Conservation (phyloP, 2,329 filamentous ascomycete genomes). For the Aureobasidium sp. region DNA sequence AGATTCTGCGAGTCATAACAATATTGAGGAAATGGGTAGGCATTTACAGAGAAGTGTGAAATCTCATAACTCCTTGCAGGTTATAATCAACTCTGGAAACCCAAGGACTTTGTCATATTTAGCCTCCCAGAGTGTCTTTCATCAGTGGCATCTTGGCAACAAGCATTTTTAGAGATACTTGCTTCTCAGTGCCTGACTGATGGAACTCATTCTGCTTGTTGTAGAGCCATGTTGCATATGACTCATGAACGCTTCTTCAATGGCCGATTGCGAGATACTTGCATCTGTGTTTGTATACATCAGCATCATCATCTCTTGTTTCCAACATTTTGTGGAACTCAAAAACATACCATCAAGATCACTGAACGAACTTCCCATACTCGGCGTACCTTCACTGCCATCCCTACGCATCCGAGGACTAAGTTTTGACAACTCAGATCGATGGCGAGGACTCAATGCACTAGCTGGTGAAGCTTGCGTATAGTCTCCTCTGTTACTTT, state of each 20-base stretch:
- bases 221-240: slow-evolving; percentile 53
- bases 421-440: slow-evolving; percentile 48
- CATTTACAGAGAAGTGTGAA: too few species aligned
- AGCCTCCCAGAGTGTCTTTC: too few species aligned
- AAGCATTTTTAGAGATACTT: too few species aligned
- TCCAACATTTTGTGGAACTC: too few species aligned
- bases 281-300: slow-evolving; percentile 49
- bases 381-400: slow-evolving; percentile 64
- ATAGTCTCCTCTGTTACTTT: neutral
- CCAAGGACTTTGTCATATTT: too few species aligned
- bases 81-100: too few species aligned
- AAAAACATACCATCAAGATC: slow-evolving; percentile 61
- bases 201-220: slow-evolving; percentile 52
- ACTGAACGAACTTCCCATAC: slow-evolving; percentile 80
- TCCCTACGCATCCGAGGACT: slow-evolving; percentile 49
- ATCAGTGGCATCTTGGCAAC: too few species aligned
- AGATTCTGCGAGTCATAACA: too few species aligned
- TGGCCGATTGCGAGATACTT: slow-evolving; percentile 69
- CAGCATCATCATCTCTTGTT: neutral
- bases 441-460: slow-evolving; percentile 44
- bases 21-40: too few species aligned
- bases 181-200: slow-evolving; percentile 53
- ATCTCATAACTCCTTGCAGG: too few species aligned
- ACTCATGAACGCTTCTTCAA: slow-evolving; percentile 69
- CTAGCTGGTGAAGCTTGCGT: slow-evolving; percentile 17